Evolutionary conservation across 2,329 filamentous ascomycete species (phyloP), one percentile per base, ranked within the genome.

Genomic region (Talaromyces sp.): DNA sequence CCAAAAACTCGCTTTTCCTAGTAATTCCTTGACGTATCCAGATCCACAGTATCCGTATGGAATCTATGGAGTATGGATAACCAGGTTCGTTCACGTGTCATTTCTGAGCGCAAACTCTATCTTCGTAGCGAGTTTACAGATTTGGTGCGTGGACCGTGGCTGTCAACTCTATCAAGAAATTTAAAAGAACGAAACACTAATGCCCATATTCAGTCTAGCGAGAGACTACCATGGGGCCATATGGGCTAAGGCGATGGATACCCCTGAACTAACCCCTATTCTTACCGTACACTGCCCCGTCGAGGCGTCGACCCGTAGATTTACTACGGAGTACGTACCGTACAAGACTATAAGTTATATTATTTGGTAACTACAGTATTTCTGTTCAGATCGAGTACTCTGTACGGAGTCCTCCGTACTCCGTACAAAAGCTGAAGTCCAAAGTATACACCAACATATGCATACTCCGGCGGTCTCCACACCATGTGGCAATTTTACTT

Each of bases 231-330:
- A 51, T 27, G 13, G 13, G 5, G n/a, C n/a, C n/a, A n/a, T n/a
- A n/a, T n/a, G n/a, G n/a, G 34, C 45, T 15, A 27, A 27, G 5
- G 29, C 11, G n/a, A 19, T 34, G 51, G 17, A 53, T 31, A 36
- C 53, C 53, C 53, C 53, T 56, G 53, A 56, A 36, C 53, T 56
- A 56, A 56, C 53, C 53, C 53, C 53, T 56, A 36, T 56, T 56
- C 31, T 25, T 34, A 56, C 31, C 5, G 31, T 56, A 36, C 53
- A 56, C 51, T 56, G 13, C 17, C 51, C 27, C 51, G 29, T 49
- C 22, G 17, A 49, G 4, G 38, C 38, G 38, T 51, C 25, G 47
- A 51, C 22, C 25, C 25, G 22, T 51, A 1, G 47, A 51, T 17
- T 49, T 51, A 29, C n/a, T n/a, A n/a, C n/a, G n/a, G n/a, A n/a